Conservation (phyloP, 2,329 filamentous ascomycete genomes). For the Chrysosporium queenslandicum region DNA sequence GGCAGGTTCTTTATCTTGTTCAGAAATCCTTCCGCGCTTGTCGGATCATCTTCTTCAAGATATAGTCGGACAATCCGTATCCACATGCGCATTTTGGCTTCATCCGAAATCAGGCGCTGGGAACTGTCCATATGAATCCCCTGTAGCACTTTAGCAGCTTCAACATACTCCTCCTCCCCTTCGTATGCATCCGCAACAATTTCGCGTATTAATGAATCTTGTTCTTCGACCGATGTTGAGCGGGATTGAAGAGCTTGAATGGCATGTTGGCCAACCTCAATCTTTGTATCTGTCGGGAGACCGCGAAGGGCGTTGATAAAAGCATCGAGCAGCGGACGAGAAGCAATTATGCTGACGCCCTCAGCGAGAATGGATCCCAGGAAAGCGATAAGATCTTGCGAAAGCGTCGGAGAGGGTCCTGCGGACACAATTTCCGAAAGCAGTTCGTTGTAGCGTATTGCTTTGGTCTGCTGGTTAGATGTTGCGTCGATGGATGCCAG, state of each 20-base stretch:
- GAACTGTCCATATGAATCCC: constrained; percentile 82
- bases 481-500: constrained; percentile 44
- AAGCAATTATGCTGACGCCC: constrained; percentile 63
- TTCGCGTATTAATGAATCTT: constrained; percentile 65
- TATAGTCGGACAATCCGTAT: constrained; percentile 90
- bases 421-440: constrained; percentile 46
- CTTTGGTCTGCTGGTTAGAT: constrained; percentile 41
- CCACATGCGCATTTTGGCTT: constrained; percentile 77
- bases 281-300: constrained; percentile 49
- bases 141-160: constrained; percentile 67
- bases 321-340: constrained; percentile 57
- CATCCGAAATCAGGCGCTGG: constrained; percentile 70
- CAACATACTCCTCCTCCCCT: constrained; percentile 64
- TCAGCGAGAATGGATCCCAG: constrained; percentile 60
- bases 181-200: constrained; percentile 78
- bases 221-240: constrained; percentile 71
- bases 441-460: constrained; percentile 48
- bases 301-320: constrained; percentile 58
- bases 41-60: constrained; percentile 86
- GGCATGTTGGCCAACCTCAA: constrained; percentile 66
- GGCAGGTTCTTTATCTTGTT: constrained; percentile 86
- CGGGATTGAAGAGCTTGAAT: constrained; percentile 56
- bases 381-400: constrained; percentile 57
- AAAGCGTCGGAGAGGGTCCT: constrained; percentile 37
- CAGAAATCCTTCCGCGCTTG: constrained; percentile 71